These are phyloP conservation scores for Psophocarpus tetragonolobus DNA, from an alignment of 306 rosid species.

Conservation along the genomic window DNA sequence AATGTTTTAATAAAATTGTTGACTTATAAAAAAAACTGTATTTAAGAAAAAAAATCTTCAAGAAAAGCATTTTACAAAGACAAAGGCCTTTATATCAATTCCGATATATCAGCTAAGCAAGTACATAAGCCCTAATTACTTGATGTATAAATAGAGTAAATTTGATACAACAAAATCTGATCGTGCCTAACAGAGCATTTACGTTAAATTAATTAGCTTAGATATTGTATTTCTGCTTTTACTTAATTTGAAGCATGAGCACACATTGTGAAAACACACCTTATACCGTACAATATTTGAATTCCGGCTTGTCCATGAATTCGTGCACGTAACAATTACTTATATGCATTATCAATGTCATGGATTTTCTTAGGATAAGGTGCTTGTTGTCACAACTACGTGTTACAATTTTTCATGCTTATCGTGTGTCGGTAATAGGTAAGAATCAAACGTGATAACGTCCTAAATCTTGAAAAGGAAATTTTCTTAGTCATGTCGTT, in stretches of 20 bases:
- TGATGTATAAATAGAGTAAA: not conserved
- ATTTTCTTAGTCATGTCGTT: not conserved
- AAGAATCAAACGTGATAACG: not conserved
- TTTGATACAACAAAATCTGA: not conserved
- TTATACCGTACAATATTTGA: not conserved
- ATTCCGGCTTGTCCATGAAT: not conserved
- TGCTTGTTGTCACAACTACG: conserved; percentile 13
- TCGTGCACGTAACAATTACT: conserved; percentile 34
- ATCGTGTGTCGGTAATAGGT: not conserved
- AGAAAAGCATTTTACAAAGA: not conserved
- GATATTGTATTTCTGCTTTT: not conserved
- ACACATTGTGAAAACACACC: not conserved
- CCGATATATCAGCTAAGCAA: not conserved
- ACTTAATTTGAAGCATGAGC: not conserved
- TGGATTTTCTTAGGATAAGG: conserved; percentile 14
- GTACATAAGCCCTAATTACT: not conserved
- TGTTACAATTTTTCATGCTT: not conserved
- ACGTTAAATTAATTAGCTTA: not conserved
- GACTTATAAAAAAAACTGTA: too few relatives aligned
- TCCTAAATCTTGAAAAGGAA: not conserved
- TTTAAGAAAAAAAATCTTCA: too few relatives aligned
- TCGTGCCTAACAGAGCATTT: not conserved
- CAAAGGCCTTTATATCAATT: not conserved
- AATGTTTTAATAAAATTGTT: too few relatives aligned
- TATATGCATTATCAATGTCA: not conserved